Percentiles rank a stretch among this genome's conserved stretches.
phyloP scores from a whole-genome alignment of 495 filamentous ascomycete species.

The Aspergillus indologenus region DNA sequence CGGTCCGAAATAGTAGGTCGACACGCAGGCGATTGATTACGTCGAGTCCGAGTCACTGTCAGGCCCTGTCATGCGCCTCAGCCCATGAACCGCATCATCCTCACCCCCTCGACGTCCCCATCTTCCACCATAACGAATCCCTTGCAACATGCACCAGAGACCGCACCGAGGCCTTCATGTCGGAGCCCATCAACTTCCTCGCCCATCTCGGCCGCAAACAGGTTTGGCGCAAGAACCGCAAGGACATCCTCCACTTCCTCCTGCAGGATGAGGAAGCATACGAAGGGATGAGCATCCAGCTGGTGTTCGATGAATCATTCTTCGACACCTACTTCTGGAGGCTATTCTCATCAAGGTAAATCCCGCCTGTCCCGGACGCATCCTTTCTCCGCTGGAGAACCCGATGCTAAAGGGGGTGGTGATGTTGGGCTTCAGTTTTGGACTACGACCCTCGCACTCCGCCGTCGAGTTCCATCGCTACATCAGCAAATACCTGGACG shows the following conservation, averaged over 20 bases:
- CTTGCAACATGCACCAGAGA: neutral
- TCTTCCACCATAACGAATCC: neutral
- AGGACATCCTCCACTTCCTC: constrained; percentile 28
- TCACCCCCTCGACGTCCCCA: neutral
- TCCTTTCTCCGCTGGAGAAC: neutral
- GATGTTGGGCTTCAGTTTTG: constrained; percentile 17
- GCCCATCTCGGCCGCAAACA: neutral
- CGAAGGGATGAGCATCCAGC: constrained; percentile 29
- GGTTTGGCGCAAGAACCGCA: constrained; percentile 21
- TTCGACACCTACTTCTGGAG: constrained; percentile 40
- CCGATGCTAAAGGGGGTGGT: neutral
- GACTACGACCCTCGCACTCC: constrained; percentile 38
- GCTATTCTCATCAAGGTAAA: constrained; percentile 34
- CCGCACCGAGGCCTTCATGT: constrained; percentile 17
- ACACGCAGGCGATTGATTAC: neutral
- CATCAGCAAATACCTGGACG: constrained; percentile 22
- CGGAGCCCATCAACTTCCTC: constrained; percentile 5
- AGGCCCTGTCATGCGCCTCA: neutral
- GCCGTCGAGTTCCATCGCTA: constrained; percentile 30
- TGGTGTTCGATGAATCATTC: constrained; percentile 32
- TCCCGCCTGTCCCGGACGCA: neutral
- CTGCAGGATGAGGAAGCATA: constrained; percentile 25
- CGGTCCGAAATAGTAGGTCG: neutral
- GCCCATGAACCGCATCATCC: neutral
- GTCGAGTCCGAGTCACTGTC: neutral